These are phyloP conservation scores for Solanum piurae DNA, from an alignment of 257 asterid genomes.

Conservation along the genomic window DNA sequence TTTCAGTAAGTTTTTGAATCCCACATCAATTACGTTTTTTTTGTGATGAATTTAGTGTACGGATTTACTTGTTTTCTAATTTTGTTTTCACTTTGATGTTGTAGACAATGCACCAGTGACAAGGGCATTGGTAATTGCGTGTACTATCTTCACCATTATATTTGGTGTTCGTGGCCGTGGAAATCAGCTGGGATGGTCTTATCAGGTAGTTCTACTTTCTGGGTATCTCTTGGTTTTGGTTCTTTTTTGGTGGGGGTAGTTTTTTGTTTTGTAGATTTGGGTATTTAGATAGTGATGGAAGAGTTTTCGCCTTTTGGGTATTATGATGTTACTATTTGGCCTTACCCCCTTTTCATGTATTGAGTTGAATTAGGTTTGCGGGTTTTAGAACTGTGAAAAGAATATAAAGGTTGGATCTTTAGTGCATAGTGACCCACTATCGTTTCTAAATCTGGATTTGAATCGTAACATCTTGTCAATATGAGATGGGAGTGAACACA, in stretches of 20 bases:
- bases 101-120: constrained; percentile 91
- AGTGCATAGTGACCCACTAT: neutral
- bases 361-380: neutral
- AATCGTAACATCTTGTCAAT: neutral
- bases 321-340: neutral
- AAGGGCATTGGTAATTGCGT: constrained; percentile 56
- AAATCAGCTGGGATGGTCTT: constrained; percentile 62
- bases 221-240: neutral
- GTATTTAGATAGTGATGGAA: neutral
- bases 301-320: neutral
- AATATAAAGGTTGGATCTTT: neutral
- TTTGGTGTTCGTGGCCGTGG: constrained; percentile 87
- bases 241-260: neutral
- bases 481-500: neutral
- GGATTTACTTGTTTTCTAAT: neutral
- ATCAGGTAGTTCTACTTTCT: constrained; percentile 41
- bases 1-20: constrained; percentile 54
- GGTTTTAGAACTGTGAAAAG: neutral
- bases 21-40: neutral
- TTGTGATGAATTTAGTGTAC: neutral
- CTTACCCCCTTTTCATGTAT: neutral
- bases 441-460: neutral
- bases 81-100: neutral
- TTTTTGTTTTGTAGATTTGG: neutral
- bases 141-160: constrained; percentile 73